These are phyloP conservation scores for Leccinum angustisporum DNA, from an alignment of 1,284 basidiomycete genomes.

Conservation along the genomic window DNA sequence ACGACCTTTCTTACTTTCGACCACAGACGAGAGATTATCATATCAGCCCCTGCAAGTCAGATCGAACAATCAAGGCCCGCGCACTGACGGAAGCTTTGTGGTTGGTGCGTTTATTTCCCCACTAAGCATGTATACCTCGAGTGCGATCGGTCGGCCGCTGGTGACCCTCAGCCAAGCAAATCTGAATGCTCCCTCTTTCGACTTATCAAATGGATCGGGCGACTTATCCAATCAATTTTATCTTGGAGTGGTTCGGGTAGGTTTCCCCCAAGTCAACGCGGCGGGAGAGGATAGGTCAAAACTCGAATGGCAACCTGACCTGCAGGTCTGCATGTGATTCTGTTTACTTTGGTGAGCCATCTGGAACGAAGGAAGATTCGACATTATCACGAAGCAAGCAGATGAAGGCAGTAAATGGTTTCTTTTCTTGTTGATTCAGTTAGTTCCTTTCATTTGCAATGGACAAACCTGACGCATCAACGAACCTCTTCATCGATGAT, in stretches of 20 bases:
- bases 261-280: not conserved
- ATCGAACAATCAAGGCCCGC: not conserved
- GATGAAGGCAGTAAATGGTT: slow-evolving; percentile 19
- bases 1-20: not conserved
- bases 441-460: not conserved
- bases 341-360: slow-evolving; percentile 24
- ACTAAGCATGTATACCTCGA: slow-evolving; percentile 12
- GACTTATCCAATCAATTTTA: not conserved
- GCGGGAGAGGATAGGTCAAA: slow-evolving; percentile 4
- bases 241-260: slow-evolving; percentile 1
- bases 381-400: not conserved
- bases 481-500: slow-evolving; percentile 31
- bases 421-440: slow-evolving; percentile 27
- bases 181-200: not conserved
- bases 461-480: not conserved
- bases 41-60: not conserved
- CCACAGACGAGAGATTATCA: slow-evolving; percentile 8
- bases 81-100: slow-evolving; percentile 20
- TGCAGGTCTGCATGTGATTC: slow-evolving; percentile 16
- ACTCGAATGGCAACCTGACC: slow-evolving; percentile 30
- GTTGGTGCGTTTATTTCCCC: slow-evolving; percentile 11
- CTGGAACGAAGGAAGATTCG: slow-evolving; percentile 27
- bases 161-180: slow-evolving; percentile 16
- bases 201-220: not conserved
- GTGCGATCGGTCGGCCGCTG: slow-evolving; percentile 15